Percentiles rank a stretch among this genome's conserved stretches.
These are phyloP conservation scores for Mycosphaerella arachidis DNA, from an alignment of 2,329 filamentous ascomycete genomes.

Conservation along the genomic window DNA sequence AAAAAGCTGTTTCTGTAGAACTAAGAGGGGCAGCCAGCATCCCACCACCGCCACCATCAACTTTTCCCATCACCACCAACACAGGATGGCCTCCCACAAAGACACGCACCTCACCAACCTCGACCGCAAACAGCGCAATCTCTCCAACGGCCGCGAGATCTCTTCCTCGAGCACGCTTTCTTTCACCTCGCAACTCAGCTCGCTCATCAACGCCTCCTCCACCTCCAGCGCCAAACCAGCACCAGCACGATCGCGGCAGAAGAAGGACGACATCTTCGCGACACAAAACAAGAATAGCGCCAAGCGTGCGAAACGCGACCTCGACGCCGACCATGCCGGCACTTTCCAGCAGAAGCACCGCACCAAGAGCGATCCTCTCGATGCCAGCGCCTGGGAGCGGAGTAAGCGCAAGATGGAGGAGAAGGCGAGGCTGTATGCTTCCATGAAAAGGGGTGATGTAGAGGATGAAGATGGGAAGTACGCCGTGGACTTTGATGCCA, in stretches of 20 bases:
- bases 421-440: constrained; percentile 82
- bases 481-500: constrained; percentile 89
- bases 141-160: constrained; percentile 57
- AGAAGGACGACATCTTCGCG: constrained; percentile 66
- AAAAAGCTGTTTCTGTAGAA: not conserved
- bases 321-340: constrained; percentile 51
- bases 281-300: constrained; percentile 59
- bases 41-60: not conserved
- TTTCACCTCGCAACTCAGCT: constrained; percentile 84
- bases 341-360: constrained; percentile 59
- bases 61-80: not conserved
- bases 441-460: constrained; percentile 80
- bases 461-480: constrained; percentile 60
- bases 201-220: constrained; percentile 60
- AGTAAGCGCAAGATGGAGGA: constrained; percentile 80
- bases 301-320: constrained; percentile 59
- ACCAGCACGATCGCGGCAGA: constrained; percentile 52
- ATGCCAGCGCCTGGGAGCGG: constrained; percentile 56
- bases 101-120: constrained; percentile 19
- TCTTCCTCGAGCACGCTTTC: constrained; percentile 67
- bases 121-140: constrained; percentile 49
- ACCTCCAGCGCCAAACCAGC: constrained; percentile 34
- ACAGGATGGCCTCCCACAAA: constrained; percentile 15
- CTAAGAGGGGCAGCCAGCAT: not conserved
- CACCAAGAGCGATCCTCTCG: constrained; percentile 58